phyloP scores from a whole-genome alignment of 2,329 filamentous ascomycete species.

The Aureobasidium namibiae region DNA sequence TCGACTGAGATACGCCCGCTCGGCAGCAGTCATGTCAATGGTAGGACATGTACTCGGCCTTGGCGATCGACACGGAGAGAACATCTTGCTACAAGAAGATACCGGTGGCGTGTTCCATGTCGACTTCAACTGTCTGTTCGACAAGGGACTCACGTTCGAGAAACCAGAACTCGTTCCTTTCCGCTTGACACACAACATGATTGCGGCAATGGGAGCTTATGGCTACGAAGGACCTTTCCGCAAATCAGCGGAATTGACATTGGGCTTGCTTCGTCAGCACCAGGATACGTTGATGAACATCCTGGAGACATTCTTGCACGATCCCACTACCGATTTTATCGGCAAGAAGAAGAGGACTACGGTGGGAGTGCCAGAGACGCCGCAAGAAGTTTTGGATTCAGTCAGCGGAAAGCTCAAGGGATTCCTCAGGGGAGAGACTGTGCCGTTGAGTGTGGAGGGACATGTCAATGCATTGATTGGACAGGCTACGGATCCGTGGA shows the following conservation, averaged over 20 bases:
- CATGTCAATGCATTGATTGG: slow-evolving; percentile 94
- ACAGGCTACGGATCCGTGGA: slow-evolving; percentile 71
- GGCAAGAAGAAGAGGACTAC: slow-evolving; percentile 55
- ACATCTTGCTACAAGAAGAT: slow-evolving; percentile 88
- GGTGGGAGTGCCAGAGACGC: slow-evolving; percentile 54
- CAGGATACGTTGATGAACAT: slow-evolving; percentile 97
- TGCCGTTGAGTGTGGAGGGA: slow-evolving; percentile 88
- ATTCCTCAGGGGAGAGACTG: slow-evolving; percentile 74
- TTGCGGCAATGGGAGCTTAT: slow-evolving; percentile 91
- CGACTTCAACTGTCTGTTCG: slow-evolving; percentile 98
- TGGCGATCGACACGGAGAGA: slow-evolving; percentile 93
- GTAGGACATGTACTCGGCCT: slow-evolving; percentile 88
- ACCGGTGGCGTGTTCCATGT: slow-evolving; percentile 95
- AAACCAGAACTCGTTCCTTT: slow-evolving; percentile 95
- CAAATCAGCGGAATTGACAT: slow-evolving; percentile 79
- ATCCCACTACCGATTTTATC: slow-evolving; percentile 89
- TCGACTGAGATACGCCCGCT: slow-evolving; percentile 80
- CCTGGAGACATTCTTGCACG: slow-evolving; percentile 91
- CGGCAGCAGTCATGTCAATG: slow-evolving; percentile 99
- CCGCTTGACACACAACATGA: slow-evolving; percentile 96
- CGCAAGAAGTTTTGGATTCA: slow-evolving; percentile 76
- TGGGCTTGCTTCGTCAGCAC: slow-evolving; percentile 76
- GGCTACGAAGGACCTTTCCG: slow-evolving; percentile 88
- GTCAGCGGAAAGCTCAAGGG: slow-evolving; percentile 83
- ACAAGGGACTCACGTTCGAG: slow-evolving; percentile 91